Evolutionary conservation across 257 asterid species (phyloP).

Genomic region (Vinca minor): DNA sequence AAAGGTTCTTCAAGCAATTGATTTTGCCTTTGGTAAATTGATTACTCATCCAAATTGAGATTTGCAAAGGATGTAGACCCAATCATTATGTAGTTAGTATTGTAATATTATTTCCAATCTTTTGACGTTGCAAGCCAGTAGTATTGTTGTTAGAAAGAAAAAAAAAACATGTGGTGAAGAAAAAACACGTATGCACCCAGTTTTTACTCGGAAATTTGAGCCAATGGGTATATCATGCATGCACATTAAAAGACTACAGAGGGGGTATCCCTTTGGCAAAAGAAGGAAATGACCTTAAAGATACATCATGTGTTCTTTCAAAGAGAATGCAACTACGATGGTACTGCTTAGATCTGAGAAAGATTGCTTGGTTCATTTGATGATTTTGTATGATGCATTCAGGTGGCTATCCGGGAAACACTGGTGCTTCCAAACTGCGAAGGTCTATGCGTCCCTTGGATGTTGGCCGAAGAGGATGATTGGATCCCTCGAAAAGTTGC

Average conservation of each 20-base stretch:
- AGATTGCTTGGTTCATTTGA: not conserved
- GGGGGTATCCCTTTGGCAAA: not conserved
- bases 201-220: not conserved
- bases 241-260: not conserved
- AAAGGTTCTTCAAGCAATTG: not conserved
- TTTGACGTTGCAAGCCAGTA: not conserved
- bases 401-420: slow-evolving; percentile 81
- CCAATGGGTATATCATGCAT: not conserved
- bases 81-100: no score
- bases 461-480: slow-evolving; percentile 86
- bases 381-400: slow-evolving; percentile 23
- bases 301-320: not conserved
- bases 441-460: slow-evolving; percentile 59
- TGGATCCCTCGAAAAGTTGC: slow-evolving; percentile 74
- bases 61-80: not conserved
- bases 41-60: no score
- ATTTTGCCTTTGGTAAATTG: not conserved
- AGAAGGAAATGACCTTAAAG: not conserved
- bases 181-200: not conserved
- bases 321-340: not conserved
- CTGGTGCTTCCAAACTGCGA: slow-evolving; percentile 82
- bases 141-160: not conserved
- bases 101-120: not conserved
- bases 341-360: not conserved
- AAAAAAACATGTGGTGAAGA: not conserved